These are phyloP conservation scores for Yarrowia porcina DNA, from an alignment of 805 yeast species.

Conservation along the genomic window DNA sequence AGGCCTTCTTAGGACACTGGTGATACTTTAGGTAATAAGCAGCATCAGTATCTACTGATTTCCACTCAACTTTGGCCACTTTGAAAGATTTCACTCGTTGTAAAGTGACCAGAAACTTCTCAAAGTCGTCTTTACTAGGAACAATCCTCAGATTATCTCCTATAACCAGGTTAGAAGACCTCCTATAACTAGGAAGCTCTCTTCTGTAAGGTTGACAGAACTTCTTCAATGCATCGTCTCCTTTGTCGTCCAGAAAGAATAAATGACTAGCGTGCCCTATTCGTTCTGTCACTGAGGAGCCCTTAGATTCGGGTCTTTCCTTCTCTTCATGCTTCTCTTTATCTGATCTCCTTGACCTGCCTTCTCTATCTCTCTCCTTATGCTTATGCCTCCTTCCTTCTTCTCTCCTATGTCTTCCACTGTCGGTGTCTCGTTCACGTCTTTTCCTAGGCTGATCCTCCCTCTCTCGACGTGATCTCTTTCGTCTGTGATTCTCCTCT, in stretches of 20 bases:
- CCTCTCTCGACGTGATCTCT: background rate
- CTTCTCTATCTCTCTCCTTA: background rate
- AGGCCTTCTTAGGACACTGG: background rate
- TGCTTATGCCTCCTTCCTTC: too few species aligned
- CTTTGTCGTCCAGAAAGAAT: background rate
- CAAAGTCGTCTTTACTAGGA: conserved; percentile 1
- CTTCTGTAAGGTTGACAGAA: background rate
- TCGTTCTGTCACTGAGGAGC: background rate
- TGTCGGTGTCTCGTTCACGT: background rate
- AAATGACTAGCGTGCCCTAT: background rate
- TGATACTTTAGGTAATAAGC: conserved; percentile 10
- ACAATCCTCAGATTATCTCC: conserved; percentile 2
- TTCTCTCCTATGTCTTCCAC: background rate
- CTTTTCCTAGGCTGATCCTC: background rate
- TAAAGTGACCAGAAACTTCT: background rate
- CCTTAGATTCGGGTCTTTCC: background rate
- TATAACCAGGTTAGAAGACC: background rate
- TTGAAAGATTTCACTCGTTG: background rate
- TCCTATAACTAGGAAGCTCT: background rate
- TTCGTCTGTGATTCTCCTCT: background rate
- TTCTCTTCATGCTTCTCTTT: too few species aligned
- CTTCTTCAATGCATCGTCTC: background rate
- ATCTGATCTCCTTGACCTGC: background rate
- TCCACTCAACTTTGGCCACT: fast-evolving
- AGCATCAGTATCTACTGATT: background rate